A percentile compares a stretch with the other conserved stretches of the same genome.
Conservation (phyloP, 2,329 filamentous ascomycete genomes). For the Paecilomyces sp. region DNA sequence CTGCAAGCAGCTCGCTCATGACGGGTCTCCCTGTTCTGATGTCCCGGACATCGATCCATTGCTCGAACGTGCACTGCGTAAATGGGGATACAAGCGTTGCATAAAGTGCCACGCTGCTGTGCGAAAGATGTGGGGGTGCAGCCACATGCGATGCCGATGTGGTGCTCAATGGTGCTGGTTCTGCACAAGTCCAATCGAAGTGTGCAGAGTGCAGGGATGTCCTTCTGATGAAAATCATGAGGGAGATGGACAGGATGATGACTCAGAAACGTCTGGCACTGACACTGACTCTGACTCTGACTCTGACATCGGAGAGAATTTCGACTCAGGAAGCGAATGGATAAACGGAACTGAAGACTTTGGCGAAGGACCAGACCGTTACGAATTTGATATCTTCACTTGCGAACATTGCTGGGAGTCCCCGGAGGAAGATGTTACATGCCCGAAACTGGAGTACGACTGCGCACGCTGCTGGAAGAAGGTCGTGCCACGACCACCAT, state of each 20-base stretch:
- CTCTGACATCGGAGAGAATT: slow-evolving; percentile 6
- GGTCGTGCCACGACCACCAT: background rate
- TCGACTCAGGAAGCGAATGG: slow-evolving; percentile 12
- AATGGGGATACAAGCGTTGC: slow-evolving; percentile 44
- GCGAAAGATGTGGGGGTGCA: slow-evolving; percentile 43
- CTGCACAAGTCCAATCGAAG: slow-evolving; percentile 29
- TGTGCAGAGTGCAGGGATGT: slow-evolving; percentile 17
- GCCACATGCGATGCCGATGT: slow-evolving; percentile 42
- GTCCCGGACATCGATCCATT: slow-evolving; percentile 28
- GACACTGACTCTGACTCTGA: too few relatives aligned
- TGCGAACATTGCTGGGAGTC: slow-evolving; percentile 5
- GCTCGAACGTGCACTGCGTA: slow-evolving; percentile 27
- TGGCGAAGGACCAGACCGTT: slow-evolving; percentile 12
- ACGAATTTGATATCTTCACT: slow-evolving; percentile 5
- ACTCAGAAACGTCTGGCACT: too few relatives aligned
- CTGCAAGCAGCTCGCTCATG: slow-evolving; percentile 39
- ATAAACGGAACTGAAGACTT: slow-evolving; percentile 20
- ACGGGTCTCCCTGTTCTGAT: slow-evolving; percentile 16
- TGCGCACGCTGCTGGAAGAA: slow-evolving; percentile 10
- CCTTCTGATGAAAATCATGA: slow-evolving; percentile 3
- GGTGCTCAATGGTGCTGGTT: slow-evolving; percentile 46
- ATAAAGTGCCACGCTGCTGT: slow-evolving; percentile 44
- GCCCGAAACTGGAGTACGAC: background rate
- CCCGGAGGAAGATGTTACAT: background rate
- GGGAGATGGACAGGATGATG: background rate